These are phyloP conservation scores for Penicillium sp. DNA, from an alignment of 2,329 filamentous ascomycete species.

Conservation along the genomic window DNA sequence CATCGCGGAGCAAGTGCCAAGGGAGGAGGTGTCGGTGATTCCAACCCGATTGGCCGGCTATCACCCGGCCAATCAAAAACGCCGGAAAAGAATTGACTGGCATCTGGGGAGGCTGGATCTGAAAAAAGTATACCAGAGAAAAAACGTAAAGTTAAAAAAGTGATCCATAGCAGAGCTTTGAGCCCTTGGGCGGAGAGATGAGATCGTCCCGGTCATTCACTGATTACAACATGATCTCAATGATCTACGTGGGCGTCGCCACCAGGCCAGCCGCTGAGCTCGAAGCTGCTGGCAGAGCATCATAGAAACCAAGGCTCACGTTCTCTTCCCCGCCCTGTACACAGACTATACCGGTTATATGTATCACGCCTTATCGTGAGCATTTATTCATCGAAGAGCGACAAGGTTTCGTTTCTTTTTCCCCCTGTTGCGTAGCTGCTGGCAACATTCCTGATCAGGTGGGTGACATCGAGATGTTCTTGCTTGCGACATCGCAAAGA, in stretches of 20 bases:
- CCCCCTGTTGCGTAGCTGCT: background rate
- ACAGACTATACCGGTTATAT: background rate
- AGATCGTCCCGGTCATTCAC: background rate
- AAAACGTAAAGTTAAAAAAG: background rate
- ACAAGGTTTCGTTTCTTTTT: background rate
- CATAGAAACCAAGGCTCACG: background rate
- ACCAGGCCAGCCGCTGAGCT: background rate
- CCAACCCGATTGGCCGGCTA: constrained; percentile 6
- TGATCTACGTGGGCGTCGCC: background rate
- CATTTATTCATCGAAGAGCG: background rate
- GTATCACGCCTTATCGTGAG: background rate
- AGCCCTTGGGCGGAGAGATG: background rate
- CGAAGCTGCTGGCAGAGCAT: background rate
- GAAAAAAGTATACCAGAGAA: background rate
- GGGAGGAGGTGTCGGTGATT: background rate
- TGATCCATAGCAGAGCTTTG: background rate
- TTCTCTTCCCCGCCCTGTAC: background rate
- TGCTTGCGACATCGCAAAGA: background rate
- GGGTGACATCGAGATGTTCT: background rate
- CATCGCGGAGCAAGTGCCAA: background rate
- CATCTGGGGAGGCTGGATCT: background rate
- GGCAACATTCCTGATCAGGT: background rate
- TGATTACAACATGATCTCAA: background rate
- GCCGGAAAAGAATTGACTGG: background rate
- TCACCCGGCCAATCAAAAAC: constrained; percentile 3